Conservation (phyloP, 2,329 filamentous ascomycete genomes). For the Epichloe coenophiala region DNA sequence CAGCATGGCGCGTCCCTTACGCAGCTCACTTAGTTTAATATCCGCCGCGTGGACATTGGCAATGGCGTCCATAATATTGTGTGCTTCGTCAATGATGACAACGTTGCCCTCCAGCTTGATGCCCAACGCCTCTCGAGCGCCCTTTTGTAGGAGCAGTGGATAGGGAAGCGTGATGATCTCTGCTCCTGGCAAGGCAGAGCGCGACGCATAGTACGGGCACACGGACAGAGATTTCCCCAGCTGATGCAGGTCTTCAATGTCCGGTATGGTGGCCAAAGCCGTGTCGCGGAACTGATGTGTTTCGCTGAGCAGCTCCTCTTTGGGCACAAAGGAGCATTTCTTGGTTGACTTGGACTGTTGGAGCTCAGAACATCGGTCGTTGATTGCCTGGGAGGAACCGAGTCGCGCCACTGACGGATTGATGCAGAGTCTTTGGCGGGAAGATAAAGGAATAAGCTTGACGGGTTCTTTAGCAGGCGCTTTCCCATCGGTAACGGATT, state of each 20-base stretch:
- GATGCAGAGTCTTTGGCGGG: slow-evolving; percentile 79
- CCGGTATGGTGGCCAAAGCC: slow-evolving; percentile 68
- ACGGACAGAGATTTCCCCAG: slow-evolving; percentile 68
- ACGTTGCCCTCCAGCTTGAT: slow-evolving; percentile 79
- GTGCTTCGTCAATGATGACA: slow-evolving; percentile 93
- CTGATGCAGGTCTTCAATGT: slow-evolving; percentile 80
- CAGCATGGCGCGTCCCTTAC: slow-evolving; percentile 59
- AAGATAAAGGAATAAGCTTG: slow-evolving; percentile 74
- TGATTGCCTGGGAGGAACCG: slow-evolving; percentile 65
- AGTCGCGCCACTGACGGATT: slow-evolving; percentile 69
- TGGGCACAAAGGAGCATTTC: slow-evolving; percentile 65
- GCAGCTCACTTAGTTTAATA: slow-evolving; percentile 60
- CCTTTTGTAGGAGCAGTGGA: slow-evolving; percentile 74
- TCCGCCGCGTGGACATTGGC: slow-evolving; percentile 73
- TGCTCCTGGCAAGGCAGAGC: slow-evolving; percentile 65
- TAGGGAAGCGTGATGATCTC: slow-evolving; percentile 92
- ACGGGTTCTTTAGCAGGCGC: slow-evolving; percentile 29
- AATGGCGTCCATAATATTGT: slow-evolving; percentile 95
- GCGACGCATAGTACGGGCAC: slow-evolving; percentile 94
- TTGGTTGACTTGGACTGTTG: slow-evolving; percentile 52
- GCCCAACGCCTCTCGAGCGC: slow-evolving; percentile 73
- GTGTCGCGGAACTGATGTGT: slow-evolving; percentile 76
- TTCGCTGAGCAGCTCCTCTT: slow-evolving; percentile 57
- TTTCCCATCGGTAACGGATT: slow-evolving; percentile 18
- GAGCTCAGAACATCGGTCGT: slow-evolving; percentile 81